Conservation (phyloP, 106 monocot genomes). For the Dendrobium officinale region DNA sequence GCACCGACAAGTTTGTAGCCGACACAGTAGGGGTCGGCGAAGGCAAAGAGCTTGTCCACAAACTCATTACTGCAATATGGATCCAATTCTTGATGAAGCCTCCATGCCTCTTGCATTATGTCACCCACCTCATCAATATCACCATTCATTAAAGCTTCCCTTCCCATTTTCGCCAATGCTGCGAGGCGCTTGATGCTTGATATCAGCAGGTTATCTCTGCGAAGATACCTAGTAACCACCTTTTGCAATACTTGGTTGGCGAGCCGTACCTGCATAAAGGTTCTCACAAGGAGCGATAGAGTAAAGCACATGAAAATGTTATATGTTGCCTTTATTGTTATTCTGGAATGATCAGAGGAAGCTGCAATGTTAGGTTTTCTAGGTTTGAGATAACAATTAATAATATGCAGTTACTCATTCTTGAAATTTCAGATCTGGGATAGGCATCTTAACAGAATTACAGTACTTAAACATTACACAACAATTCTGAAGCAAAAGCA, state of each 20-base stretch:
- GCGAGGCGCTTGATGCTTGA: conserved; percentile 84
- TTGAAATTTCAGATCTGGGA: too few relatives aligned
- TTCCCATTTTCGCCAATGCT: conserved; percentile 53
- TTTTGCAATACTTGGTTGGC: conserved; percentile 86
- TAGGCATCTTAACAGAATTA: too few relatives aligned
- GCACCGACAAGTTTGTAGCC: conserved; percentile 96
- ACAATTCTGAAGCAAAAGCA: too few relatives aligned
- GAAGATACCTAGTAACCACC: conserved; percentile 82
- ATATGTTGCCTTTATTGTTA: too few relatives aligned
- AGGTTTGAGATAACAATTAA: too few relatives aligned
- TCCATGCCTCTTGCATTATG: conserved; percentile 93
- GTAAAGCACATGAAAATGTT: too few relatives aligned
- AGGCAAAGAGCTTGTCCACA: conserved; percentile 73
- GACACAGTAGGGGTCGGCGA: conserved; percentile 67
- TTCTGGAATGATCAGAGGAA: too few relatives aligned
- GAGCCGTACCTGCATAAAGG: conserved; percentile 58
- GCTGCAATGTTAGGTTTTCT: too few relatives aligned
- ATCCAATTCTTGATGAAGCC: conserved; percentile 89
- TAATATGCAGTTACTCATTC: too few relatives aligned
- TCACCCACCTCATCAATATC: conserved; percentile 80
- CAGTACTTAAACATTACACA: too few relatives aligned
- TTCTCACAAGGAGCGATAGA: too few relatives aligned
- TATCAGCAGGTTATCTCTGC: conserved; percentile 78
- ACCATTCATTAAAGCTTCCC: conserved; percentile 85
- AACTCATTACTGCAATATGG: conserved; percentile 87